A percentile compares a stretch with the other conserved stretches of the same genome.
Conservation (phyloP, 2,329 filamentous ascomycete species). For the Dothistroma septosporum region DNA sequence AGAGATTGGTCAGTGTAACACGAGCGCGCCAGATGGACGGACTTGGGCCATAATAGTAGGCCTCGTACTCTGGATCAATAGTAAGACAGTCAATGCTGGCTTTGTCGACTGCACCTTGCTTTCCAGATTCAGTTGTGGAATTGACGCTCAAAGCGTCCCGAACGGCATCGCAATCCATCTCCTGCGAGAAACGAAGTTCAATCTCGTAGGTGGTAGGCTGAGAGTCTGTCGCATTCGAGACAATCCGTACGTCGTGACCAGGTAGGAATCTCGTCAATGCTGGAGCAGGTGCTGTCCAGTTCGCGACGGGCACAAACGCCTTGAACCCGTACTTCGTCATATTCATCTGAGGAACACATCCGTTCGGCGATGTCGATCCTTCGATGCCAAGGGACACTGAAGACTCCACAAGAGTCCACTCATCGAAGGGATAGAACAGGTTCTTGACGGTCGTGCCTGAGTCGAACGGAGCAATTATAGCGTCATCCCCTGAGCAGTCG, state of each 20-base stretch:
- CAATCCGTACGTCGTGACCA: slow-evolving; percentile 57
- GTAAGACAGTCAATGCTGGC: slow-evolving; percentile 45
- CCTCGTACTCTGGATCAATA: slow-evolving; percentile 36
- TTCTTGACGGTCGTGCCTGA: slow-evolving; percentile 56
- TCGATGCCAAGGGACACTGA: slow-evolving; percentile 46
- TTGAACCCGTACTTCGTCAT: slow-evolving; percentile 57
- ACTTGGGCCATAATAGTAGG: slow-evolving; percentile 49
- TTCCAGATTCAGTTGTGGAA: slow-evolving; percentile 50
- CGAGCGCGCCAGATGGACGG: slow-evolving; percentile 53
- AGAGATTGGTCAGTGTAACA: slow-evolving; percentile 52
- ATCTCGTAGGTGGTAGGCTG: slow-evolving; percentile 42
- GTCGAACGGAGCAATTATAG: slow-evolving; percentile 55
- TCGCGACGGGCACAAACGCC: slow-evolving; percentile 54
- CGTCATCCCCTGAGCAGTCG: slow-evolving; percentile 51
- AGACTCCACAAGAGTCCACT: slow-evolving; percentile 49
- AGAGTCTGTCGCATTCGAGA: slow-evolving; percentile 44
- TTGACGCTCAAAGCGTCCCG: slow-evolving; percentile 48
- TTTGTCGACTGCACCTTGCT: slow-evolving; percentile 43
- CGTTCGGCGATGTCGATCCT: slow-evolving; percentile 47
- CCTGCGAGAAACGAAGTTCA: slow-evolving; percentile 55
- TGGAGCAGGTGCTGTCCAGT: slow-evolving; percentile 51
- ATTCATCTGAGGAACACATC: slow-evolving; percentile 52
- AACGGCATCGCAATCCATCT: slow-evolving; percentile 59
- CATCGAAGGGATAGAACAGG: slow-evolving; percentile 59
- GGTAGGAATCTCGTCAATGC: slow-evolving; percentile 59